Evolutionary conservation across 345 rosid genomes (phyloP).

Genomic region (Tarenaya hassleriana): DNA sequence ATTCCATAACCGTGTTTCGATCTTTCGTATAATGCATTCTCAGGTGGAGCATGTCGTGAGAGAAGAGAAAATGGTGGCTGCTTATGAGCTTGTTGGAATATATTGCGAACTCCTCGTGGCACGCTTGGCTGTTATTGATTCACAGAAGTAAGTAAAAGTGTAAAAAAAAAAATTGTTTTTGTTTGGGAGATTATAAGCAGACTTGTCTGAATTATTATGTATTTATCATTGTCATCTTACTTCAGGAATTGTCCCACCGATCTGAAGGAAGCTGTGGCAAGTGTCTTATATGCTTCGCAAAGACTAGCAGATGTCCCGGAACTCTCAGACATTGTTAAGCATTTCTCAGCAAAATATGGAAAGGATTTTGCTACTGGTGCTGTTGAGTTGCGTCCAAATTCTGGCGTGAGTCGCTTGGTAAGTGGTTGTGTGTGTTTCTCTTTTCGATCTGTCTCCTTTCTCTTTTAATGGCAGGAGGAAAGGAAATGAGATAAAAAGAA

Average conservation of each 20-base stretch:
- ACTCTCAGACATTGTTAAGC: slow-evolving; percentile 61
- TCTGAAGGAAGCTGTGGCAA: slow-evolving; percentile 73
- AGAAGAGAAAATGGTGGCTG: slow-evolving; percentile 86
- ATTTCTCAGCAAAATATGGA: slow-evolving; percentile 74
- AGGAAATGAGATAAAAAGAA: too few species aligned
- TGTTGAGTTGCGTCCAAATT: slow-evolving; percentile 75
- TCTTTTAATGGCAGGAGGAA: too few species aligned
- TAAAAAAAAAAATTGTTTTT: neutral
- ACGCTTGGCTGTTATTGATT: slow-evolving; percentile 76
- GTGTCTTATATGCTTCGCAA: slow-evolving; percentile 75
- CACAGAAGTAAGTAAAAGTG: slow-evolving; percentile 55
- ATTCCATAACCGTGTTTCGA: too few species aligned
- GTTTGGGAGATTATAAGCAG: neutral
- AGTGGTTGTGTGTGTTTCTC: slow-evolving; percentile 17
- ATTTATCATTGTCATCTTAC: slow-evolving; percentile 13
- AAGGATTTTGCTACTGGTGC: slow-evolving; percentile 71
- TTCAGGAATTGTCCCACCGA: slow-evolving; percentile 71
- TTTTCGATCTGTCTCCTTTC: too few species aligned
- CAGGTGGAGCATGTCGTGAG: slow-evolving; percentile 93
- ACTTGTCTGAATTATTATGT: too few species aligned
- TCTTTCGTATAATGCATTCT: neutral
- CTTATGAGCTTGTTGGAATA: slow-evolving; percentile 72
- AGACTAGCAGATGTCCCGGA: slow-evolving; percentile 88
- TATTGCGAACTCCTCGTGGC: slow-evolving; percentile 68
- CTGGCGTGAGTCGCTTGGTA: slow-evolving; percentile 90